Percentiles rank a stretch among this genome's conserved stretches.
These are phyloP conservation scores for Akanthomyces muscarius DNA, from an alignment of 2,329 filamentous ascomycete species.

Conservation along the genomic window DNA sequence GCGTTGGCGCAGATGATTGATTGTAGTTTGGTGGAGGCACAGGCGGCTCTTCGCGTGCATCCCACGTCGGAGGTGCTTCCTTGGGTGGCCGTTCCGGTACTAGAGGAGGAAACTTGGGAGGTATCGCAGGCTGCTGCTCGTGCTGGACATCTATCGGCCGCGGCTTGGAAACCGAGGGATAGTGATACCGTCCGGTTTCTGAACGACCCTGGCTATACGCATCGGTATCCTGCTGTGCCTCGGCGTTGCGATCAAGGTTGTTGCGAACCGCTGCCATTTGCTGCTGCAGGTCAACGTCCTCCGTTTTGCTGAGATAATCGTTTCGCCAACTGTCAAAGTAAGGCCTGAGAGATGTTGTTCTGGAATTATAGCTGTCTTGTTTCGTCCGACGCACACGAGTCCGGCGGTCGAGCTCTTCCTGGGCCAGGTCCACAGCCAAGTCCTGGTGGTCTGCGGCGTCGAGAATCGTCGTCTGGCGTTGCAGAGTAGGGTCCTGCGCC, in stretches of 20 bases:
- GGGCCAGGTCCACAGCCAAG: slow-evolving; percentile 71
- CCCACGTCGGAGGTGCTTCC: slow-evolving; percentile 21
- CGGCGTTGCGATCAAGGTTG: slow-evolving; percentile 38
- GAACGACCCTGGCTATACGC: slow-evolving; percentile 22
- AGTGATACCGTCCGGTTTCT: slow-evolving; percentile 41
- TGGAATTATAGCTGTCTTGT: slow-evolving; percentile 1
- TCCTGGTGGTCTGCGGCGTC: slow-evolving; percentile 69
- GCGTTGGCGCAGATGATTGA: not conserved
- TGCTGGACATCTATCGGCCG: slow-evolving; percentile 43
- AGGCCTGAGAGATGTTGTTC: slow-evolving; percentile 9
- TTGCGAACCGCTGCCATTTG: slow-evolving; percentile 53
- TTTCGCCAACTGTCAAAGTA: slow-evolving; percentile 12
- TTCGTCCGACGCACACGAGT: slow-evolving; percentile 56
- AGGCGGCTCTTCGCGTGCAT: slow-evolving; percentile 6
- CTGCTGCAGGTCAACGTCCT: slow-evolving; percentile 43
- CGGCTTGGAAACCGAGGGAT: slow-evolving; percentile 54
- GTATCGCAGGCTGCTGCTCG: slow-evolving; percentile 20
- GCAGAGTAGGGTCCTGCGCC: slow-evolving; percentile 58
- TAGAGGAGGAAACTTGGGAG: slow-evolving; percentile 23
- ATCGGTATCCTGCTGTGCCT: slow-evolving; percentile 22
- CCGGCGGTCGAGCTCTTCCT: slow-evolving; percentile 65
- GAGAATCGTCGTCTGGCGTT: slow-evolving; percentile 55
- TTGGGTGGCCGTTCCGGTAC: slow-evolving; percentile 33
- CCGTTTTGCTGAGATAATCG: slow-evolving; percentile 21
- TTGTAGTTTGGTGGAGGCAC: slow-evolving; percentile 17